These are phyloP conservation scores for Pleoardoris graminearum DNA, from an alignment of 2,329 filamentous ascomycete species.

Conservation along the genomic window DNA sequence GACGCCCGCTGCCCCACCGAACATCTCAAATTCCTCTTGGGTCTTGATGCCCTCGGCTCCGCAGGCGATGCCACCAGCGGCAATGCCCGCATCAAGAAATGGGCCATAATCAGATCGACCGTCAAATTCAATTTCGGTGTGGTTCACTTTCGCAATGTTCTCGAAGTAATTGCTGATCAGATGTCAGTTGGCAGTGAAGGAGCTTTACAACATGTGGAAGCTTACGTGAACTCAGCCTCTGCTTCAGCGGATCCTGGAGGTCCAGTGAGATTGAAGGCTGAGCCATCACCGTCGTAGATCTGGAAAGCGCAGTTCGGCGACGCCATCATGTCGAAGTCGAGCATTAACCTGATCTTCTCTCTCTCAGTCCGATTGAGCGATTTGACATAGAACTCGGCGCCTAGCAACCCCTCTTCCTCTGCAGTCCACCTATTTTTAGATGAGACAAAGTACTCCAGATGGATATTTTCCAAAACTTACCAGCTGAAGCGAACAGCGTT, in stretches of 20 bases:
- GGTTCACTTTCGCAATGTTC: conserved; percentile 33
- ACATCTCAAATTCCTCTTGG: conserved; percentile 63
- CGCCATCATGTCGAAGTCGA: conserved; percentile 74
- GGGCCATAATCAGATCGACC: conserved; percentile 79
- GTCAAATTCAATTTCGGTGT: conserved; percentile 74
- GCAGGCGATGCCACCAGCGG: conserved; percentile 74
- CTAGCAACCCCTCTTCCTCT: conserved; percentile 66
- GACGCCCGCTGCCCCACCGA: conserved; percentile 70
- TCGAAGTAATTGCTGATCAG: conserved; percentile 31
- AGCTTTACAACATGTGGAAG: not conserved
- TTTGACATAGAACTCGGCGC: conserved; percentile 61
- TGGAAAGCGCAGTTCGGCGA: conserved; percentile 62
- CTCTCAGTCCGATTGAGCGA: conserved; percentile 54
- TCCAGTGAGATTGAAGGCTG: conserved; percentile 57
- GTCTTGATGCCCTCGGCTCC: conserved; percentile 80
- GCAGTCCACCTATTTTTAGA: conserved; percentile 56
- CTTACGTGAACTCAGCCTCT: conserved; percentile 58
- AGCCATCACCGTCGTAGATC: conserved; percentile 63
- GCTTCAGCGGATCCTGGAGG: conserved; percentile 70
- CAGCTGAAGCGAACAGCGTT: conserved; percentile 68
- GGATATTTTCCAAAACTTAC: conserved; percentile 13
- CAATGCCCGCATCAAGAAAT: conserved; percentile 73
- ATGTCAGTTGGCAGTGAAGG: not conserved
- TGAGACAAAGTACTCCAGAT: not conserved
- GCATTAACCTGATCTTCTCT: conserved; percentile 66